Evolutionary conservation across 495 filamentous ascomycete species (phyloP).

Genomic region (Aspergillus sclerotioniger): DNA sequence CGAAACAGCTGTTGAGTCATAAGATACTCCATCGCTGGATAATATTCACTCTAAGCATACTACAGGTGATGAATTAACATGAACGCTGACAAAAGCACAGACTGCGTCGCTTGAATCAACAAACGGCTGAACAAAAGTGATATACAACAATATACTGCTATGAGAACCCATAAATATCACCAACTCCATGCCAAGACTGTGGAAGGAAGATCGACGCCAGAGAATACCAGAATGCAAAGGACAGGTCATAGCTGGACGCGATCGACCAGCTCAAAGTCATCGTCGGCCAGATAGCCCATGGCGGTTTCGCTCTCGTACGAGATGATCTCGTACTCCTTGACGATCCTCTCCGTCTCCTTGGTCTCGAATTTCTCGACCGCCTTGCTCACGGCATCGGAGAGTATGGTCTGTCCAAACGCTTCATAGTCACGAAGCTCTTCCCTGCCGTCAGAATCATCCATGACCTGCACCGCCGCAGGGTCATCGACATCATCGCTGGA

Average conservation of each 20-base stretch:
- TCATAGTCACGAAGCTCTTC: constrained; percentile 50
- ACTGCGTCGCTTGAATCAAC: too few relatives aligned
- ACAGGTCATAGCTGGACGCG: constrained; percentile 22
- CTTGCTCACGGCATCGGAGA: constrained; percentile 51
- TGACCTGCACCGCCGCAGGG: constrained; percentile 33
- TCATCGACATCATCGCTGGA: constrained; percentile 42
- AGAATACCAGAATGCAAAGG: constrained; percentile 3
- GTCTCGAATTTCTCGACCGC: constrained; percentile 57
- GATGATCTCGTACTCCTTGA: constrained; percentile 60
- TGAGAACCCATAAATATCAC: constrained; percentile 2
- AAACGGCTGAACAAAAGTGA: too few relatives aligned
- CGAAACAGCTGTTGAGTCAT: too few relatives aligned
- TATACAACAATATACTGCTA: constrained; percentile 3
- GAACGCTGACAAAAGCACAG: neutral
- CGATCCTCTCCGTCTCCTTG: constrained; percentile 53
- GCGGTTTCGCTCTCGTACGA: constrained; percentile 39
- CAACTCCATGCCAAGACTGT: constrained; percentile 15
- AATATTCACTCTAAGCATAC: neutral
- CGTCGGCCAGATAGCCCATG: constrained; percentile 37
- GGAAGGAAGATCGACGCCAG: neutral
- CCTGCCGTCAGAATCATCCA: constrained; percentile 27
- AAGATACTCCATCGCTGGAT: neutral
- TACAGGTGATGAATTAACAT: neutral
- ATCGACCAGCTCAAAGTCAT: constrained; percentile 43
- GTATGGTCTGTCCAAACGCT: constrained; percentile 51